Conservation (phyloP, 2,329 filamentous ascomycete genomes). For the Neoarthrinium moseri region DNA sequence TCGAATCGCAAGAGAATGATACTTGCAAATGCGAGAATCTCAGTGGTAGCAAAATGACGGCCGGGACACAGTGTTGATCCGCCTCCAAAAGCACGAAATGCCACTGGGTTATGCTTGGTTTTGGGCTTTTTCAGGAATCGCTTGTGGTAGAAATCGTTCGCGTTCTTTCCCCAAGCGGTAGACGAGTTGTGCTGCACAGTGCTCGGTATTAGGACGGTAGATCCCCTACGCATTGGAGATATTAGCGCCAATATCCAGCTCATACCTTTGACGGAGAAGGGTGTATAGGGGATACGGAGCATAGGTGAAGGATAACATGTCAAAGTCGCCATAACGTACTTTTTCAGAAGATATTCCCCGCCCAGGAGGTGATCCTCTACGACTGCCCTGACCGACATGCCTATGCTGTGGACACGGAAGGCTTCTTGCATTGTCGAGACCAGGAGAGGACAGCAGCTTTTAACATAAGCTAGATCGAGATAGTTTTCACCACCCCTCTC, state of each 20-base stretch:
- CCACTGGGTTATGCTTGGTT: not conserved
- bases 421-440: slow-evolving; percentile 15
- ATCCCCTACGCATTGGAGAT: slow-evolving; percentile 7
- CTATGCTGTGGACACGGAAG: slow-evolving; percentile 11
- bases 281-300: no score
- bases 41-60: slow-evolving; percentile 3
- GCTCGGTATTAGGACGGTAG: slow-evolving; percentile 13
- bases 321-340: slow-evolving; percentile 5
- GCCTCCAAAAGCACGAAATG: slow-evolving; percentile 5
- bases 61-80: slow-evolving; percentile 4
- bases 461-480: slow-evolving; percentile 13
- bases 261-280: not conserved
- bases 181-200: slow-evolving; percentile 12
- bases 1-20: slow-evolving; percentile 5
- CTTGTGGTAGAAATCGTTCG: slow-evolving; percentile 6
- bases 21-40: slow-evolving; percentile 2
- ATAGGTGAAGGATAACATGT: not conserved
- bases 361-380: slow-evolving; percentile 16
- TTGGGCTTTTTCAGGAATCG: not conserved
- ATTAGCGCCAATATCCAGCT: not conserved
- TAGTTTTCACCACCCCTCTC: not conserved
- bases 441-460: slow-evolving; percentile 11
- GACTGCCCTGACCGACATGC: slow-evolving; percentile 4
- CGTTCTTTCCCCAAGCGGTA: slow-evolving; percentile 12
- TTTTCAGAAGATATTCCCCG: slow-evolving; percentile 17